phyloP scores from a whole-genome alignment of 2,329 filamentous ascomycete genomes.

The Tolypocladium sp. region DNA sequence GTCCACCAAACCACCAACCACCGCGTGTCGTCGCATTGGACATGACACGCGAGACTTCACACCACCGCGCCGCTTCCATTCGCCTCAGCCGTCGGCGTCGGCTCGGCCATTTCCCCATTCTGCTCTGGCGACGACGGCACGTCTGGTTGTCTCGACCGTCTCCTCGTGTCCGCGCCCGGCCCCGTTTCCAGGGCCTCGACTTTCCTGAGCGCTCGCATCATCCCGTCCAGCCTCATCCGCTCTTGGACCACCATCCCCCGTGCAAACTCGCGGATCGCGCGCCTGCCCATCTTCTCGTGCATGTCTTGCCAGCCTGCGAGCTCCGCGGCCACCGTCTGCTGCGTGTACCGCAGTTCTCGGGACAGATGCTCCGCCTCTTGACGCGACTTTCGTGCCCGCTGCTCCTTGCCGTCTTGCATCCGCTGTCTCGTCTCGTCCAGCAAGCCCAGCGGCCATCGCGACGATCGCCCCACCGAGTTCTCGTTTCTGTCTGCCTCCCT shows the following conservation, averaged over 20 bases:
- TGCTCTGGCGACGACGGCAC: neutral
- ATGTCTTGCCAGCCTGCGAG: slow-evolving; percentile 90
- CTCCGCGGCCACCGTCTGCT: slow-evolving; percentile 86
- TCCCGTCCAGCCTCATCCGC: slow-evolving; percentile 66
- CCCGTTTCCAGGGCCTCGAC: slow-evolving; percentile 23
- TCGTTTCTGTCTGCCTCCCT: slow-evolving; percentile 71
- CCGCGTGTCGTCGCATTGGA: neutral
- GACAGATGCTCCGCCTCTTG: slow-evolving; percentile 66
- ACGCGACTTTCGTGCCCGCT: slow-evolving; percentile 62
- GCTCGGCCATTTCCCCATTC: neutral
- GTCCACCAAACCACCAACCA: neutral
- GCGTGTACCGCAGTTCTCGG: slow-evolving; percentile 79
- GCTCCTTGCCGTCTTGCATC: slow-evolving; percentile 74
- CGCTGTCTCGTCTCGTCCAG: slow-evolving; percentile 82
- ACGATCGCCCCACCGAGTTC: slow-evolving; percentile 62
- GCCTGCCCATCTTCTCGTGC: slow-evolving; percentile 67
- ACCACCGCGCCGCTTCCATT: neutral
- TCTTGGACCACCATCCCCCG: slow-evolving; percentile 73
- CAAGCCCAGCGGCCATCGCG: slow-evolving; percentile 71
- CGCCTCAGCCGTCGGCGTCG: neutral
- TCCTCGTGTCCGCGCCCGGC: too few relatives aligned
- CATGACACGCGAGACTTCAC: neutral
- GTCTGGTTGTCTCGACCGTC: neutral
- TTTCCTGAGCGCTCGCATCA: slow-evolving; percentile 69
- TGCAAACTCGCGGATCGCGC: slow-evolving; percentile 68